These are phyloP conservation scores for Alternaria consortialis DNA, from an alignment of 2,329 filamentous ascomycete genomes.

Conservation along the genomic window DNA sequence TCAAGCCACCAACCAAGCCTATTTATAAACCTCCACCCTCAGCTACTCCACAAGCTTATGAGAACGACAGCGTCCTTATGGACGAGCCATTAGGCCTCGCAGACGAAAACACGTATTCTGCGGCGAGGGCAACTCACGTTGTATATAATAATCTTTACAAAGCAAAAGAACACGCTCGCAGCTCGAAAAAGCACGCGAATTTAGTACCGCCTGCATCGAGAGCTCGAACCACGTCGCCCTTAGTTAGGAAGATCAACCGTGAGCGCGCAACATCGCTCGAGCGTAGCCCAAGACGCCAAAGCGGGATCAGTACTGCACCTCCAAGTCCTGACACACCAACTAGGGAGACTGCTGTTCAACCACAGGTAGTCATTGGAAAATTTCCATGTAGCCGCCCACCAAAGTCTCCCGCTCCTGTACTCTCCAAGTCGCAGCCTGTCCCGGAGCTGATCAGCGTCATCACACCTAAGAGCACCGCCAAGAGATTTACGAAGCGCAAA, in stretches of 20 bases:
- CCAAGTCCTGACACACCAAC: not conserved
- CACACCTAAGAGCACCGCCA: not conserved
- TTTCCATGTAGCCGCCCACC: not conserved
- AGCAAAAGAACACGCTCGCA: not conserved
- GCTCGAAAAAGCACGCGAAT: not conserved
- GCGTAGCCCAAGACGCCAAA: constrained; percentile 13
- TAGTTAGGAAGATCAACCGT: constrained; percentile 6
- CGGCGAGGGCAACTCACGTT: not conserved
- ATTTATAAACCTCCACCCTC: not conserved
- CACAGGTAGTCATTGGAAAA: not conserved
- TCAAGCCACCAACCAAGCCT: too few relatives aligned
- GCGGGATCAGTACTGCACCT: constrained; percentile 10
- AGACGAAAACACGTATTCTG: not conserved
- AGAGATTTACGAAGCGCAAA: constrained; percentile 6
- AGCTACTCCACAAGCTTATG: not conserved
- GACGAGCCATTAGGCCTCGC: not conserved
- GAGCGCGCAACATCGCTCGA: constrained; percentile 5
- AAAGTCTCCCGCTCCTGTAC: too few relatives aligned
- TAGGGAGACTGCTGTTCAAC: not conserved
- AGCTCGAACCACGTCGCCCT: not conserved
- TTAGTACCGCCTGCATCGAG: not conserved
- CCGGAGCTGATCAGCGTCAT: not conserved
- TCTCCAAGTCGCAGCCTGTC: not conserved
- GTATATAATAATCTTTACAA: not conserved
- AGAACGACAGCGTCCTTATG: not conserved